These are phyloP conservation scores for Fusarium equiseti DNA, from an alignment of 2,329 filamentous ascomycete genomes.

Conservation along the genomic window DNA sequence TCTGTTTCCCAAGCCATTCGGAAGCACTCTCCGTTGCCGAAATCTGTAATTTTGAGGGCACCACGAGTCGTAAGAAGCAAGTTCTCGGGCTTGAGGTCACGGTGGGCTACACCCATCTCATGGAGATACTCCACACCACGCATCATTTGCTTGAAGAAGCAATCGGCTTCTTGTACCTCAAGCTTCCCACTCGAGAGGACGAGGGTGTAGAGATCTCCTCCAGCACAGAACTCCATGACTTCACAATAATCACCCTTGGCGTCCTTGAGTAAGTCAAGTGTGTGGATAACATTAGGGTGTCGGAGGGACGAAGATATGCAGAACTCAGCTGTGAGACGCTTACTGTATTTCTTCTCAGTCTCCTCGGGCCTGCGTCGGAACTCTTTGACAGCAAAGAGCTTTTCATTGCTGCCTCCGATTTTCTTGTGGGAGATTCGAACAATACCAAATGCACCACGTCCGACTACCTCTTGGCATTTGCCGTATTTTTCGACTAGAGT, in stretches of 20 bases:
- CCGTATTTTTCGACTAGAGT: slow-evolving; percentile 96
- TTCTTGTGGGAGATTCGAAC: slow-evolving; percentile 98
- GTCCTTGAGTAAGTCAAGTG: slow-evolving; percentile 93
- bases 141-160: slow-evolving; percentile 99
- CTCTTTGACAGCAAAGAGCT: slow-evolving; percentile 97
- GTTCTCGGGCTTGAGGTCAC: slow-evolving; percentile 97
- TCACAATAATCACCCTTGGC: slow-evolving; percentile 98
- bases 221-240: slow-evolving; percentile 99
- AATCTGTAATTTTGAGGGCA: slow-evolving; percentile 96
- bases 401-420: slow-evolving; percentile 83
- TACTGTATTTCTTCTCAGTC: slow-evolving; percentile 97
- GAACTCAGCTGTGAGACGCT: slow-evolving; percentile 95
- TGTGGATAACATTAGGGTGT: slow-evolving; percentile 98
- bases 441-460: slow-evolving; percentile 95
- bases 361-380: slow-evolving; percentile 95
- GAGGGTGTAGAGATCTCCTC: slow-evolving; percentile 94
- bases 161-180: slow-evolving; percentile 92
- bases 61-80: slow-evolving; percentile 92
- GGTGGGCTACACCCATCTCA: slow-evolving; percentile 98
- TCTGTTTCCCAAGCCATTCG: slow-evolving; percentile 99
- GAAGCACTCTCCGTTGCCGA: slow-evolving; percentile 99
- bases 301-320: slow-evolving; percentile 97
- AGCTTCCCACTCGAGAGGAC: slow-evolving; percentile 92
- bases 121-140: slow-evolving; percentile 99
- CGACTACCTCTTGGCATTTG: slow-evolving; percentile 97